Conservation (phyloP, 1,284 basidiomycete species). For the Boletellus deceptivus region DNA sequence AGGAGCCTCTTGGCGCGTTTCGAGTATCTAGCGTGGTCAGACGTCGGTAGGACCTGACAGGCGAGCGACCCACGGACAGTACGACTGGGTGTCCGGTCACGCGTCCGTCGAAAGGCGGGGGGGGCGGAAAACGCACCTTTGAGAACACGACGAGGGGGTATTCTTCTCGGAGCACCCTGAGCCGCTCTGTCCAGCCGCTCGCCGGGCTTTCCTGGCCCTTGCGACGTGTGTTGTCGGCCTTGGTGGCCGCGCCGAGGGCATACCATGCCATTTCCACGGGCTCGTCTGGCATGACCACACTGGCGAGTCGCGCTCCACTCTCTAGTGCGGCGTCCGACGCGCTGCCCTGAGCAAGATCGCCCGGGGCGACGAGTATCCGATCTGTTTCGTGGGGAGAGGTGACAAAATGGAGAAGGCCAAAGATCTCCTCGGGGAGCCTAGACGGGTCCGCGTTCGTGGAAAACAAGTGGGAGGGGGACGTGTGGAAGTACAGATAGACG, state of each 20-base stretch:
- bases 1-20: constrained; percentile 68
- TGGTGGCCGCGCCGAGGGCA: constrained; percentile 21
- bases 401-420: constrained; percentile 63
- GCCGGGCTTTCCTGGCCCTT: neutral
- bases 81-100: constrained; percentile 43
- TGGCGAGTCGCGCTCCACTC: constrained; percentile 42
- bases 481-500: constrained; percentile 37
- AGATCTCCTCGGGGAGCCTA: constrained; percentile 51
- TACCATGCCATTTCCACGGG: constrained; percentile 54
- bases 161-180: constrained; percentile 44
- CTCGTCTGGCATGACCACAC: constrained; percentile 40
- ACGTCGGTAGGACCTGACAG: neutral
- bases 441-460: constrained; percentile 35
- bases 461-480: constrained; percentile 24
- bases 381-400: constrained; percentile 40
- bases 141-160: constrained; percentile 77
- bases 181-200: constrained; percentile 48
- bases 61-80: constrained; percentile 58
- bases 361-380: constrained; percentile 9
- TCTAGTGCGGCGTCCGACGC: neutral
- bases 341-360: neutral
- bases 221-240: neutral
- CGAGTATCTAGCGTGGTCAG: constrained; percentile 51
- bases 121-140: constrained; percentile 47
- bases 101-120: too few relatives aligned